Conservation (phyloP, 768 basidiomycete species). For the Saitozyma podzolica region DNA sequence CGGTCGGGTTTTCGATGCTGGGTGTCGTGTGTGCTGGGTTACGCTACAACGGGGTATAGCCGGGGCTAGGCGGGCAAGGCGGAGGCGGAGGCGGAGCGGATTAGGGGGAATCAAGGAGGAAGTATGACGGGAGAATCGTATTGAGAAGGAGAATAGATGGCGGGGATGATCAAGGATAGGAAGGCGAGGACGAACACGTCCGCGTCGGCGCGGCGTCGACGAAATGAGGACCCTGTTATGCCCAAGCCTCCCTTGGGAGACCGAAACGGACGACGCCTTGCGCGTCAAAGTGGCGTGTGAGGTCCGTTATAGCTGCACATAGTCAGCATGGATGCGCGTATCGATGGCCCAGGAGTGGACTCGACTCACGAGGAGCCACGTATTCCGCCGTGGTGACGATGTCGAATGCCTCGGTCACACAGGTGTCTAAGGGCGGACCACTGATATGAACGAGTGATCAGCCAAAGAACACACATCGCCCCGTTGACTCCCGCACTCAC, state of each 20-base stretch:
- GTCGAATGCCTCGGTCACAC: slow-evolving; percentile 74
- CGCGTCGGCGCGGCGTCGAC: background rate
- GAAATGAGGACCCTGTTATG: background rate
- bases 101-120: too few relatives aligned
- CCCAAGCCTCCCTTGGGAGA: slow-evolving; percentile 20
- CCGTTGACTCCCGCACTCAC: slow-evolving; percentile 56
- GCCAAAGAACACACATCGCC: slow-evolving; percentile 5
- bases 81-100: background rate
- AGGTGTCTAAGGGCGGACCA: slow-evolving; percentile 68
- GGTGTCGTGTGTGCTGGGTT: too few relatives aligned
- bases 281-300: slow-evolving; percentile 63
- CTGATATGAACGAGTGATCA: slow-evolving; percentile 37
- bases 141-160: background rate
- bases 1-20: too few relatives aligned
- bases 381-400: slow-evolving; percentile 73
- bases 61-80: too few relatives aligned
- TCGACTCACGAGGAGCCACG: slow-evolving; percentile 75
- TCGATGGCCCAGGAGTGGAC: background rate
- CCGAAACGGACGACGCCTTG: slow-evolving; percentile 57
- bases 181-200: background rate
- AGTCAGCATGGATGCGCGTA: background rate
- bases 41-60: too few relatives aligned
- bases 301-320: slow-evolving; percentile 53
- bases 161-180: background rate
- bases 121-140: background rate